Conservation (phyloP, 805 yeast species). For the Blastobotrys robertii region DNA sequence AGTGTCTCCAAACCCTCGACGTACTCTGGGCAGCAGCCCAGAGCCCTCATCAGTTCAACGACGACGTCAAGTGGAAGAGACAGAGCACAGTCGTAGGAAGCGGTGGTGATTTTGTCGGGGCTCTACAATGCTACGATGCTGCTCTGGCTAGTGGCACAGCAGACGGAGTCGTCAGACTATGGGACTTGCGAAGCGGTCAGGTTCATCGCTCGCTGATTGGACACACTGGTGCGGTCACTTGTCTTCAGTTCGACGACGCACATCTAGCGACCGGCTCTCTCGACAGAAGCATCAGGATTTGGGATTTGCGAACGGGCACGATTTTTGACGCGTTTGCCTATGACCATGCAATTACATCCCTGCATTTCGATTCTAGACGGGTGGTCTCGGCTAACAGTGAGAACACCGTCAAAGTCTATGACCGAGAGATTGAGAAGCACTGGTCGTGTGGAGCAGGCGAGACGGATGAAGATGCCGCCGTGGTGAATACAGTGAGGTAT, state of each 20-base stretch:
- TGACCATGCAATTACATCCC: constrained; percentile 42
- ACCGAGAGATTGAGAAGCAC: constrained; percentile 44
- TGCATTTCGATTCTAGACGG: constrained; percentile 50
- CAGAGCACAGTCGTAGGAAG: constrained; percentile 4
- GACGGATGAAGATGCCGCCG: constrained; percentile 22
- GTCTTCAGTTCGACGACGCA: constrained; percentile 58
- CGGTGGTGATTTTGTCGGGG: constrained; percentile 39
- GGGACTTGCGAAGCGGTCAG: constrained; percentile 69
- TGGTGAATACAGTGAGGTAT: constrained; percentile 38
- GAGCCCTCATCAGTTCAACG: constrained; percentile 4
- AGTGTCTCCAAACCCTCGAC: constrained; percentile 62
- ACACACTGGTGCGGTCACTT: constrained; percentile 59
- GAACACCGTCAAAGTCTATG: constrained; percentile 44
- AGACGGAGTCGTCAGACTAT: constrained; percentile 63
- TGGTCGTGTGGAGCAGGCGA: constrained; percentile 42
- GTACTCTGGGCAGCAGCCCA: constrained; percentile 48
- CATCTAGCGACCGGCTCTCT: constrained; percentile 53
- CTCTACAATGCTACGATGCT: constrained; percentile 62
- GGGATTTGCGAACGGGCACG: constrained; percentile 67
- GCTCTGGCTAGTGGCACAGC: constrained; percentile 73
- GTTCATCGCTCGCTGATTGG: constrained; percentile 53
- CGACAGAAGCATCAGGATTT: constrained; percentile 54
- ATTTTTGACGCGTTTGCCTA: constrained; percentile 53
- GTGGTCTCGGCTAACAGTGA: constrained; percentile 47
- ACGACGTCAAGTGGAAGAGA: constrained; percentile 6